Evolutionary conservation across 2,329 filamentous ascomycete species (phyloP), one percentile per base, ranked within the genome.

Genomic region (Pseudogymnoascus sp.): DNA sequence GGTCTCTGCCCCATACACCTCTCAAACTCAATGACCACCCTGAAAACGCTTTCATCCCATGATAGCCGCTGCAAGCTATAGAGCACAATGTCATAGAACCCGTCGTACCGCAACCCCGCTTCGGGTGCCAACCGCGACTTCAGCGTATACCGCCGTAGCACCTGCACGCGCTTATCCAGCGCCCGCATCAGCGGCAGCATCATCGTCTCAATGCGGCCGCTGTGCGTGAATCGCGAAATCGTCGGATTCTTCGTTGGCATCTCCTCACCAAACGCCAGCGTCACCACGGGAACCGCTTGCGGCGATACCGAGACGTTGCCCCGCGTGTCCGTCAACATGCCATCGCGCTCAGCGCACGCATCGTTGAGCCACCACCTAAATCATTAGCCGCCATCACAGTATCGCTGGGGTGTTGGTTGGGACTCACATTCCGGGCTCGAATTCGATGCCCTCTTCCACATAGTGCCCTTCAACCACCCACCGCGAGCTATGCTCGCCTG

Each of bases 281-380:
- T 79, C n/a, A 84, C 69, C 1, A 78, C 75, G 2, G 75, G 72
- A 54, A 77, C 71, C 5, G 64, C 61, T 63, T 81, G 81, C 37
- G 72, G 72, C 5, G 78, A 77, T 62, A 73, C 77, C 8, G 79
- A 80, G 0, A 79, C 74, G 11, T 65, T 75, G 64, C 82, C 78
- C 2, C 71, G 65, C 10, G 75, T 74, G 60, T 72, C 76, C 6
- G 72, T 74, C 7, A 83, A 76, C 15, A 84, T 80, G 17, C 82
- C 81, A 65, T 85, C 82, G 29, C 80, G 77, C 63, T 79, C 74
- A 1, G 81, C 82, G 65, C 81, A 84, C 36, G 79, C 77, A 33
- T 84, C 73, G 60, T 82, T 81, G 15, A 82, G 69, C 81, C 82
- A 85, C 82, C 80, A 85, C 61, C 82, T 84, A 60, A 8, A 11